Conservation (phyloP, 257 asterid species). For the Jaltomata sinuosa region DNA sequence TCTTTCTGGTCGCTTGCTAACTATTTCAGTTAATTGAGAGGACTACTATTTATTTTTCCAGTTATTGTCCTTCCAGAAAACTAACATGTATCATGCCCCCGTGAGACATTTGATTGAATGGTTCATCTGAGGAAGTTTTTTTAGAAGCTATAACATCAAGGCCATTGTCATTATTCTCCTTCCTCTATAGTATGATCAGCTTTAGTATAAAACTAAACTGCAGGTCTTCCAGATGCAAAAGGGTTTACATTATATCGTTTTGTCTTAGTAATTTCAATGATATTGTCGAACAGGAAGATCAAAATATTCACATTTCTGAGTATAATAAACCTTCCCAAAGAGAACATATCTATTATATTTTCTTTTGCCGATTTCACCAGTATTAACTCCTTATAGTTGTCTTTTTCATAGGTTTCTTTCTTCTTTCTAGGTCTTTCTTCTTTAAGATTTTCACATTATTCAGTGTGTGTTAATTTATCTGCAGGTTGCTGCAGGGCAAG, state of each 20-base stretch:
- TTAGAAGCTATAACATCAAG: background rate
- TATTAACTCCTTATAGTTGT: background rate
- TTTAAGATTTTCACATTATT: background rate
- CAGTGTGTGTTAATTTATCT: background rate
- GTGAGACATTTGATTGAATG: background rate
- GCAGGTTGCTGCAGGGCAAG: slow-evolving; percentile 75
- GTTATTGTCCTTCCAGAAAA: background rate
- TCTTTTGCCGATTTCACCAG: background rate
- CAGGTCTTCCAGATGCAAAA: background rate
- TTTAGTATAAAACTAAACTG: too few relatives aligned
- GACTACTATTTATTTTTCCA: background rate
- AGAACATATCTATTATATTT: background rate
- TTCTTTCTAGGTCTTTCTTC: background rate
- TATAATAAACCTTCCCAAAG: background rate
- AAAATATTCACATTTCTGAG: background rate
- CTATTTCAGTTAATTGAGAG: background rate
- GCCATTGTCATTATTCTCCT: background rate
- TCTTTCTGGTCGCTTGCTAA: background rate
- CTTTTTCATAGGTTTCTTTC: background rate
- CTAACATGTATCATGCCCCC: background rate
- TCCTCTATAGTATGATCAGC: too few relatives aligned
- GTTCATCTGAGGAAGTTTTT: background rate
- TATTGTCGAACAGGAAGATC: background rate
- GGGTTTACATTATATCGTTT: background rate
- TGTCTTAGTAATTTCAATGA: background rate